These are phyloP conservation scores for Lasiodiplodia sp. DNA, from an alignment of 2,329 filamentous ascomycete genomes.

Conservation along the genomic window DNA sequence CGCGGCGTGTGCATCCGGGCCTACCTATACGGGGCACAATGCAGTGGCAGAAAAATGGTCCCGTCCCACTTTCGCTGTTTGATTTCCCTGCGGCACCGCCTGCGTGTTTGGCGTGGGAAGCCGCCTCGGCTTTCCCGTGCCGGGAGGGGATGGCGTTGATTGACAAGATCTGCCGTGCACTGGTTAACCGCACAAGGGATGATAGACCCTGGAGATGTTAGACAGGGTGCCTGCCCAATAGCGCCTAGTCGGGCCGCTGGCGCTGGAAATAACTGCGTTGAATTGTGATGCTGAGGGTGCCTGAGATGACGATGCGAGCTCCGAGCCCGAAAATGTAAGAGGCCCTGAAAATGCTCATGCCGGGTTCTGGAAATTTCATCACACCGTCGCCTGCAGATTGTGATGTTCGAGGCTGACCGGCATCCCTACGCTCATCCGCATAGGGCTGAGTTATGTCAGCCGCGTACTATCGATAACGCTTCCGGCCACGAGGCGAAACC, in stretches of 20 bases:
- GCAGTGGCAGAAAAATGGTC: neutral
- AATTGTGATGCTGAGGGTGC: neutral
- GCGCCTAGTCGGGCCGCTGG: conserved; percentile 1
- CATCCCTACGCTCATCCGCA: conserved; percentile 10
- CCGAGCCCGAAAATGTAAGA: neutral
- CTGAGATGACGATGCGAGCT: conserved; percentile 6
- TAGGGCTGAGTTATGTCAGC: conserved; percentile 24
- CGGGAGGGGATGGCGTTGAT: neutral
- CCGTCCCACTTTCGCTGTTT: conserved; percentile 4
- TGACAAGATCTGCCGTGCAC: conserved; percentile 3
- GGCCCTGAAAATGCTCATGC: conserved; percentile 1
- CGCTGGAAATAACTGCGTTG: neutral
- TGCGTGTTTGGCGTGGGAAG: neutral
- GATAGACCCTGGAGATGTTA: neutral
- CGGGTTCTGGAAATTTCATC: neutral
- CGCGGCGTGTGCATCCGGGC: neutral
- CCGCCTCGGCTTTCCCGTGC: neutral
- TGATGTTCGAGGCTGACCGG: conserved; percentile 7
- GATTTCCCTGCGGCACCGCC: neutral
- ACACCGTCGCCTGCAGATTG: conserved; percentile 3
- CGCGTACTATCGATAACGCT: conserved; percentile 1
- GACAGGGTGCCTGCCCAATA: neutral
- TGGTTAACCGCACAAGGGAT: neutral
- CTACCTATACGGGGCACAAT: neutral
- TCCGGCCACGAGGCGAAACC: conserved; percentile 20